These are phyloP conservation scores for Thermothielavioides terrestris DNA, from an alignment of 495 filamentous ascomycete species.

Conservation along the genomic window DNA sequence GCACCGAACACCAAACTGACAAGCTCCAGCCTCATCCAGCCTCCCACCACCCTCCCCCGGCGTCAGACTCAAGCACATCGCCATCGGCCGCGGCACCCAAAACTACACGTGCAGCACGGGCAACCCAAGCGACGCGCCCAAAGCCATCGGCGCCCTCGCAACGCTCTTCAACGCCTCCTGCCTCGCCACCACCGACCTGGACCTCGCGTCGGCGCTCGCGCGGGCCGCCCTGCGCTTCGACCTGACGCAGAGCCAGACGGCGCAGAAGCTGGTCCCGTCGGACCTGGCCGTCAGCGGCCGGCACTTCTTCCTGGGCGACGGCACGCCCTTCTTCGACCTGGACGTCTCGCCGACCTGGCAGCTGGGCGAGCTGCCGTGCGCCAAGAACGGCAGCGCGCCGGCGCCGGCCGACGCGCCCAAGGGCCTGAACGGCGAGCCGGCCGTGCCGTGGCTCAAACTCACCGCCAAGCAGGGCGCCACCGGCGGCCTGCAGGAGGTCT, in stretches of 20 bases:
- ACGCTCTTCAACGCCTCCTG: conserved; percentile 85
- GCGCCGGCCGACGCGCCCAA: conserved; percentile 52
- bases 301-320: conserved; percentile 65
- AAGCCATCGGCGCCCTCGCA: conserved; percentile 64
- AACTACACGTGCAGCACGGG: conserved; percentile 78
- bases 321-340: conserved; percentile 73
- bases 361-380: conserved; percentile 53
- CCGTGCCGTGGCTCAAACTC: conserved; percentile 68
- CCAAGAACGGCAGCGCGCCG: conserved; percentile 42
- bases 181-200: conserved; percentile 56
- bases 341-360: conserved; percentile 37
- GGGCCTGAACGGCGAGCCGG: conserved; percentile 44
- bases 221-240: conserved; percentile 48
- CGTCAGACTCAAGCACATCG: conserved; percentile 61
- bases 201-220: conserved; percentile 50
- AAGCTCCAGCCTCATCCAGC: conserved; percentile 28
- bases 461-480: conserved; percentile 45
- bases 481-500: conserved; percentile 61
- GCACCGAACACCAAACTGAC: conserved; percentile 17
- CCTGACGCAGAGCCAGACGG: conserved; percentile 29
- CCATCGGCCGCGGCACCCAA: conserved; percentile 78
- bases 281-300: conserved; percentile 59
- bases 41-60: conserved; percentile 52
- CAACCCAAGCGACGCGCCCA: conserved; percentile 50
- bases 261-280: conserved; percentile 38